Percentiles rank a stretch among this genome's conserved stretches.
These are phyloP conservation scores for Phyllosticta citriasiana DNA, from an alignment of 2,329 filamentous ascomycete genomes.

Conservation along the genomic window DNA sequence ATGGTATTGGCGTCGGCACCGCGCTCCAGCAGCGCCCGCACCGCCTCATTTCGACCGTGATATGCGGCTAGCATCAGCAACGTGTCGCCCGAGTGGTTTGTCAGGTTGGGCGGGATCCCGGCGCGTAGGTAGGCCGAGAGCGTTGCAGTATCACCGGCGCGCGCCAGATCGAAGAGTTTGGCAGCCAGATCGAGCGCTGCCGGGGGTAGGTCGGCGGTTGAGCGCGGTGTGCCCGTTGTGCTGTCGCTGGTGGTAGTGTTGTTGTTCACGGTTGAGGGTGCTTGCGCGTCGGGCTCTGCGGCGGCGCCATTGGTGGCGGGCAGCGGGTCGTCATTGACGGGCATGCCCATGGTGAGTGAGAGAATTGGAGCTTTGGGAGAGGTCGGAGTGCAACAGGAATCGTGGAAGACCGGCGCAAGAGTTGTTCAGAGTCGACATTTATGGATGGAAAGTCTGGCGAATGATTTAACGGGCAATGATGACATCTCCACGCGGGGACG, in stretches of 20 bases:
- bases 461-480: neutral
- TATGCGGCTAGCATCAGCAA: conserved; percentile 66
- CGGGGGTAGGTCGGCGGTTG: conserved; percentile 40
- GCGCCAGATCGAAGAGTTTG: conserved; percentile 57
- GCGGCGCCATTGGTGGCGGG: neutral
- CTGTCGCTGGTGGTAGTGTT: neutral
- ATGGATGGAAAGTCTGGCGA: neutral
- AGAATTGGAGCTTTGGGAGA: too few relatives aligned
- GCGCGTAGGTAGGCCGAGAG: conserved; percentile 55
- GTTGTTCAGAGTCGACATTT: neutral
- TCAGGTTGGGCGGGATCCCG: conserved; percentile 59
- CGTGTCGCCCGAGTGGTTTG: conserved; percentile 65
- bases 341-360: conserved; percentile 8
- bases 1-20: conserved; percentile 58
- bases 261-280: neutral
- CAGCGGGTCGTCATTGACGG: neutral
- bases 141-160: conserved; percentile 46
- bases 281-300: neutral
- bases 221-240: neutral
- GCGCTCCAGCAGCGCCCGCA: conserved; percentile 49
- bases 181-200: conserved; percentile 57
- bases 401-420: neutral
- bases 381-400: neutral
- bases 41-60: conserved; percentile 53
- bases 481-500: neutral